phyloP scores from a whole-genome alignment of 371 early-diverging fungal species.

The Mortierella sp. region DNA sequence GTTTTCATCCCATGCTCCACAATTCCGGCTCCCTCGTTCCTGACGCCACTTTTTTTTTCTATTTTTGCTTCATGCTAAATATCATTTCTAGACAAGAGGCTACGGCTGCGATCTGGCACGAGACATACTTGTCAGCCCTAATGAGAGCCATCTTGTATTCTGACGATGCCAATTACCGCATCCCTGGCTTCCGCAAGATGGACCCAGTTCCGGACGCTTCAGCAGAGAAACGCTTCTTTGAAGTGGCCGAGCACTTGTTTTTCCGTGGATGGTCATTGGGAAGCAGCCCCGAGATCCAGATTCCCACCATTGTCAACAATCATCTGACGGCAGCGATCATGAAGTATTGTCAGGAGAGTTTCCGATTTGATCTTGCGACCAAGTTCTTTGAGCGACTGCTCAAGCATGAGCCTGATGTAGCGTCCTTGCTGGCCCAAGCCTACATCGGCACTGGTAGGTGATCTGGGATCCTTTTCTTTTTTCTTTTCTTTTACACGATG shows the following conservation, averaged over 20 bases:
- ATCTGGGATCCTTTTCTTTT: not conserved
- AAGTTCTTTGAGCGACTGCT: conserved; percentile 84
- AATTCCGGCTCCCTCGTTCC: not conserved
- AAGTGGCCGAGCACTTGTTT: conserved; percentile 84
- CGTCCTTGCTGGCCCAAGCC: conserved; percentile 82
- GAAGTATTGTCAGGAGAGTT: conserved; percentile 88
- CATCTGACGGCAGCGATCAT: conserved; percentile 85
- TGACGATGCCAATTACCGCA: conserved; percentile 85
- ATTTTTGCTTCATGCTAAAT: not conserved
- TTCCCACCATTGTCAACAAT: conserved; percentile 88
- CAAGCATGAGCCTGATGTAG: conserved; percentile 88
- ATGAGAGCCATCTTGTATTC: conserved; percentile 91
- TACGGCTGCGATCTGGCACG: conserved; percentile 90
- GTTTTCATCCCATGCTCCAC: not conserved
- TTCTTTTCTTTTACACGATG: conserved; percentile 36
- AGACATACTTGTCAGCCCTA: conserved; percentile 87
- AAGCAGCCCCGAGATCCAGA: conserved; percentile 91
- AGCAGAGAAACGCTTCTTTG: conserved; percentile 84
- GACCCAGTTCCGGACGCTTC: conserved; percentile 82
- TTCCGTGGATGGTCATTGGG: conserved; percentile 94
- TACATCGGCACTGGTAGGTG: conserved; percentile 68
- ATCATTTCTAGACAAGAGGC: conserved; percentile 60
- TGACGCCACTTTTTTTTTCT: not conserved
- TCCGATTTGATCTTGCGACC: conserved; percentile 81
- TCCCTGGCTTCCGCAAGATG: conserved; percentile 88